Base-by-base conservation (phyloP, 495 filamentous ascomycete genomes). In the Tuber calosporum region DNA sequence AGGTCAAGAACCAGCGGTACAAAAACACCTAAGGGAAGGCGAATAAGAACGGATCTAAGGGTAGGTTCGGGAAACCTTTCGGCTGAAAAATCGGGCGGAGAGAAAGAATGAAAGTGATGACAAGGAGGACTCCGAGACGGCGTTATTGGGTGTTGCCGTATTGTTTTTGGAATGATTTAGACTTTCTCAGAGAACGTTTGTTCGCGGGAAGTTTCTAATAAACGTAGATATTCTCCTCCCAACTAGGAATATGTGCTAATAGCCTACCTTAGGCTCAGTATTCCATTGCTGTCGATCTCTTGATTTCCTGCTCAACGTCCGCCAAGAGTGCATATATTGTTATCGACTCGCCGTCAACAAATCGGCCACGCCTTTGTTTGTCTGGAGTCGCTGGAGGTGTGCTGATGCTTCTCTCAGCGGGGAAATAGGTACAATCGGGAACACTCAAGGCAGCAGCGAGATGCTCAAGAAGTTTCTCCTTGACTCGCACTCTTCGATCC, bases 381-480 rank as follows among this genome's bases (percentile, higher is more conserved):
- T 83, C 82, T 22, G 84, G 83, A 70, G 83, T 85, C 68, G 81
- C 66, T 26, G 84, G 83, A 11, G 84, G 84, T 19, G 84, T 84
- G 15, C 69, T 72, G 37, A 69, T 22, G 6, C 69, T 68, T 20
- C 71, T 66, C 62, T 71, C 70, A 26, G 71, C 69, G 7, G 71
- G 58, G 2, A 71, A 68, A 43, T 68, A 71, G 8, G 70, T 68
- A 42, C 72, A 78, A 68, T 72, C 72, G 17, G 72, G 67, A 4
- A 81, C 78, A 66, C 77, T 71, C 70, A 81, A 80, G 15, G 89
- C 88, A 37, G 89, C 89, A 58, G 89, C 89, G 45, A 91, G 85
- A 79, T 93, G 90, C 81, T 93, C 90, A 4, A 93, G 85, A 4
- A 93, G 84, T 84, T 91, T 93, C 80, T 92, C 89, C n/a, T 89